Conservation (phyloP, 2,329 filamentous ascomycete species). For the Ophiostoma australiae region DNA sequence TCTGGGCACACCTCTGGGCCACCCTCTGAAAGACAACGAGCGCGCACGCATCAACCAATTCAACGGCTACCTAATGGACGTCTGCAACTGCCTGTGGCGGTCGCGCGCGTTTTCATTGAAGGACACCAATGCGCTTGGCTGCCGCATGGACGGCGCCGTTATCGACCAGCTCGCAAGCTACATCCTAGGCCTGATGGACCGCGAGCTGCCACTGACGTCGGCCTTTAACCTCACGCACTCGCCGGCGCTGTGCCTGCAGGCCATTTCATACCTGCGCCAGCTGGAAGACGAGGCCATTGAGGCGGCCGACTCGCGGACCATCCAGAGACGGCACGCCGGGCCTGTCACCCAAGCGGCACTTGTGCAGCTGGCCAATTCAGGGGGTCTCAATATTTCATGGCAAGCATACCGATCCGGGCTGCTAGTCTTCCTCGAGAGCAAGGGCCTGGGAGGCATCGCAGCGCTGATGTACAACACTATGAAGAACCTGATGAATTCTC, state of each 20-base stretch:
- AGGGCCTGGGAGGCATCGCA: conserved; percentile 61
- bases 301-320: conserved; percentile 24
- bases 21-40: conserved; percentile 44
- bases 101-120: conserved; percentile 61
- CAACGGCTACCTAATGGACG: conserved; percentile 81
- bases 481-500: conserved; percentile 60
- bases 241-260: conserved; percentile 51
- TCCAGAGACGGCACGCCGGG: conserved; percentile 54
- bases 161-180: conserved; percentile 46
- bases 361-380: conserved; percentile 55
- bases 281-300: conserved; percentile 53
- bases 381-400: conserved; percentile 64
- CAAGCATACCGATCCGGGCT: conserved; percentile 71
- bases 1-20: conserved; percentile 14
- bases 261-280: conserved; percentile 51
- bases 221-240: conserved; percentile 58
- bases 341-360: conserved; percentile 68
- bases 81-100: conserved; percentile 80
- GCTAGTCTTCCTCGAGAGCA: conserved; percentile 59
- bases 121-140: conserved; percentile 60
- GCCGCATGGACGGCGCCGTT: conserved; percentile 44
- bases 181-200: conserved; percentile 43
- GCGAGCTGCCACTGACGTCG: conserved; percentile 42
- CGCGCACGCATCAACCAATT: conserved; percentile 62
- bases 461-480: conserved; percentile 76